Evolutionary conservation across 1,139 yeast genomes (phyloP), one percentile per base, ranked within the genome.

Genomic region (Blastobotrys capitulatus): DNA sequence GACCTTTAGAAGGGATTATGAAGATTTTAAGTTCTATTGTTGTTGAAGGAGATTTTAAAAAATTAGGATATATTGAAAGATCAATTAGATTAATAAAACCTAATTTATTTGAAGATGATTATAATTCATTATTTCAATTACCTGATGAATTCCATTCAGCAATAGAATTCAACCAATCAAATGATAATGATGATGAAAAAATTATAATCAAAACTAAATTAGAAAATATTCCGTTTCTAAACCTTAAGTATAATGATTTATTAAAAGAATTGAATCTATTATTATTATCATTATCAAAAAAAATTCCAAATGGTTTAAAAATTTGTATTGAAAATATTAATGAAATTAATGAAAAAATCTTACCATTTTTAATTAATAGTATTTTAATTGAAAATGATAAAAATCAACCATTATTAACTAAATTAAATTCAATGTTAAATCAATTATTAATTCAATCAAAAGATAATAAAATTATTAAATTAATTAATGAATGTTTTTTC

Each of bases 281-380:
- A 25, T 25, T 35, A 22, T 34, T 43, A 15, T 4, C 4, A 9
- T 25, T 16, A 9, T 15, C 8, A 6, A 35, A 43, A 12, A 13
- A 38, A 13, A 29, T 29, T 6, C 47, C 47, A 9, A 13, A 18
- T 6, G 19, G 22, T 2, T 20, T 46, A 22, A 32, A 27, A 19
- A 35, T 48, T 16, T 25, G 50, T 31, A 34, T 52, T 13, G 38
- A 46, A 16, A 42, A 51, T 29, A 37, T 54, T 13, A 39, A 42
- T 2, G 52, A 34, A 19, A 54, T 52, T 18, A 68, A 66, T 0
- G 54, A 65, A 5, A 57, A 61, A 0, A 58, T 59, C 0, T 81
- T 76, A 52, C 58, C 57, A 1, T 54, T 57, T 1, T 61, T 79
- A 1, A 76, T 73, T 51, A 51, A 59, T 1, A 58, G 51, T 15